Percentiles rank a stretch among this genome's conserved stretches.
Evolutionary conservation across 164 flowering plant species (phyloP).

Genomic region (Buxus sempervirens): DNA sequence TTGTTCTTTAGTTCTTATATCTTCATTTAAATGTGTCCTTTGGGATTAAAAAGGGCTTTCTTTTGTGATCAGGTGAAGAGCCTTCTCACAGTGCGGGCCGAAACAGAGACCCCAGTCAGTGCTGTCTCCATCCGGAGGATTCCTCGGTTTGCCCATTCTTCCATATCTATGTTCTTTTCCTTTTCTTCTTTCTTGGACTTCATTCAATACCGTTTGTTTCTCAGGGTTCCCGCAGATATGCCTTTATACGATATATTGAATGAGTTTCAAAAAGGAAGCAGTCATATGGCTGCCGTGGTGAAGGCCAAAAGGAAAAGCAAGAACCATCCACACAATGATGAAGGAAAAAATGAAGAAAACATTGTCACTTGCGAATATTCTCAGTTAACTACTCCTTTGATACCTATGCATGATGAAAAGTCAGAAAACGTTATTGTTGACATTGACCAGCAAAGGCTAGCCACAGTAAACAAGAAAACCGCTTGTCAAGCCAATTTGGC

Average conservation of each 20-base stretch:
- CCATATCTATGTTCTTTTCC: not conserved
- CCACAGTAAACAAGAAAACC: constrained; percentile 14
- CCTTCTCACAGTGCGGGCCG: constrained; percentile 93
- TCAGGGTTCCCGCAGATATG: constrained; percentile 98
- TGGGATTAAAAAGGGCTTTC: no score
- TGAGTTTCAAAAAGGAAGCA: constrained; percentile 96
- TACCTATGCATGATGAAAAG: constrained; percentile 37
- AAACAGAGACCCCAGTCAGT: constrained; percentile 98
- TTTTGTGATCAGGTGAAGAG: constrained; percentile 69
- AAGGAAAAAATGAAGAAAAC: constrained; percentile 38
- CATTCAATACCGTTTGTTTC: constrained; percentile 6
- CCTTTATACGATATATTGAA: constrained; percentile 94
- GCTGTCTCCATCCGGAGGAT: constrained; percentile 93
- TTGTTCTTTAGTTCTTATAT: not conserved
- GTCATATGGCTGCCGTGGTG: constrained; percentile 99
- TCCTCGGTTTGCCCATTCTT: constrained; percentile 57
- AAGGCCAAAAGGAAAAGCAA: constrained; percentile 49
- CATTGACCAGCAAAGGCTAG: constrained; percentile 45
- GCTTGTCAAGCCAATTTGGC: constrained; percentile 28
- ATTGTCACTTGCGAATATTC: constrained; percentile 21
- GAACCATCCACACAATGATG: constrained; percentile 35
- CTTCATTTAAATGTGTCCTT: not conserved
- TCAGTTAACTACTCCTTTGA: constrained; percentile 57
- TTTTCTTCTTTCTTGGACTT: not conserved
- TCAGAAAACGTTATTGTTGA: constrained; percentile 47